These are phyloP conservation scores for Mycena galopus DNA, from an alignment of 768 basidiomycete species.

Conservation along the genomic window DNA sequence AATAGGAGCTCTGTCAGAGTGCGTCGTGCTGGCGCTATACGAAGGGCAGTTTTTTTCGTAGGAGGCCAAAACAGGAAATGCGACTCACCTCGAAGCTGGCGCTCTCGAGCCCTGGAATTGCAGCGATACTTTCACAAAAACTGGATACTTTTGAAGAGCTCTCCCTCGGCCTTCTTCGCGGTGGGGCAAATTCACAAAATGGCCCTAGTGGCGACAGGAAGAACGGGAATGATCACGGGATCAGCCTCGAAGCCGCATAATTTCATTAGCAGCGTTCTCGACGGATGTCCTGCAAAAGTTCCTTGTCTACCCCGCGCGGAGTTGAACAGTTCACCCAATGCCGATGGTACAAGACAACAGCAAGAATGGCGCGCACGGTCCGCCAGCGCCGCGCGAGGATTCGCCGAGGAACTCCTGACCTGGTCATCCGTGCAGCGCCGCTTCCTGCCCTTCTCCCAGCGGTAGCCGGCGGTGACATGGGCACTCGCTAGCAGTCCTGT, in stretches of 20 bases:
- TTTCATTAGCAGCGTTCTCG: no score
- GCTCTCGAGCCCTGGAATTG: slow-evolving; percentile 29
- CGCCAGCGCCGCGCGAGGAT: not conserved
- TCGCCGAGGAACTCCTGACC: slow-evolving; percentile 22
- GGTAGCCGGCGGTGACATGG: slow-evolving; percentile 7
- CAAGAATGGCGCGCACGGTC: slow-evolving; percentile 19
- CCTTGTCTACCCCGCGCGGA: no score
- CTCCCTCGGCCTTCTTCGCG: slow-evolving; percentile 4
- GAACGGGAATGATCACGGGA: no score
- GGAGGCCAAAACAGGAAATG: no score
- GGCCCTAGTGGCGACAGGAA: no score
- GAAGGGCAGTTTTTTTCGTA: no score
- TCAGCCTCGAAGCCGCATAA: no score
- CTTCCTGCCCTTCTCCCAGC: slow-evolving; percentile 14
- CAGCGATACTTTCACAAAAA: no score
- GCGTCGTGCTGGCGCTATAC: slow-evolving; percentile 1
- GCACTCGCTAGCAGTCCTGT: slow-evolving; percentile 14
- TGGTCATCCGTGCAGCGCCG: slow-evolving; percentile 21
- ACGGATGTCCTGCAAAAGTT: no score
- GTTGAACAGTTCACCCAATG: no score
- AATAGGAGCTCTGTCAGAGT: not conserved
- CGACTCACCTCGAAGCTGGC: slow-evolving; percentile 33
- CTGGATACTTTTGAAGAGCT: slow-evolving; percentile 35
- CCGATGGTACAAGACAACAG: no score
- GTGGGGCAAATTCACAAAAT: no score